Percentiles rank a stretch among this genome's conserved stretches.
These are phyloP conservation scores for Noccaea bulbosa DNA, from an alignment of 345 rosid genomes.

Conservation along the genomic window DNA sequence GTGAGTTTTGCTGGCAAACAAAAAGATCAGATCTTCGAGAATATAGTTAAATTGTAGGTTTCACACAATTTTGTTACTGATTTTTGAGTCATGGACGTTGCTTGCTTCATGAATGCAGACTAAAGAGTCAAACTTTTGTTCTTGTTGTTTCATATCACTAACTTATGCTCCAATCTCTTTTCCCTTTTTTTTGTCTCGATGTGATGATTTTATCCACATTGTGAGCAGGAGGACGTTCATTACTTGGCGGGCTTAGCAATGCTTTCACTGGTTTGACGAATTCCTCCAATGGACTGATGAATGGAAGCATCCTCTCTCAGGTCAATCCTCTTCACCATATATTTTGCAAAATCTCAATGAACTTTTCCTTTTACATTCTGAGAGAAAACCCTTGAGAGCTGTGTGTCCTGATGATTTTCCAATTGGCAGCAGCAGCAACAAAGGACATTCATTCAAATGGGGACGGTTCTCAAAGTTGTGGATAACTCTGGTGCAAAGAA, in stretches of 20 bases:
- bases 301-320: constrained; percentile 47
- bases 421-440: constrained; percentile 51
- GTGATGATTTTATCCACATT: constrained; percentile 1
- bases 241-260: constrained; percentile 53
- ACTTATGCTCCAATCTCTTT: neutral
- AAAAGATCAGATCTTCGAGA: constrained; percentile 1
- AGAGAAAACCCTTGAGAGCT: neutral
- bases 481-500: constrained; percentile 90
- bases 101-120: constrained; percentile 9
- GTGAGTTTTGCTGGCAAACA: neutral
- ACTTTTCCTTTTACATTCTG: neutral
- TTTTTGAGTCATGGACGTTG: constrained; percentile 2
- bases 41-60: neutral
- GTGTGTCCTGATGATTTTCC: constrained; percentile 23
- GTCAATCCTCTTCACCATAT: constrained; percentile 32
- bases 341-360: neutral
- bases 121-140: neutral
- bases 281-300: constrained; percentile 44
- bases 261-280: constrained; percentile 45
- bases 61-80: neutral
- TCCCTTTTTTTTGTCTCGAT: neutral
- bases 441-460: constrained; percentile 91
- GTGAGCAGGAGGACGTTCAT: constrained; percentile 45
- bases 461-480: constrained; percentile 79
- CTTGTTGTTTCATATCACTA: constrained; percentile 7